Base-by-base conservation (phyloP, 1,139 yeast genomes). In the Nematodospora anomalae region DNA sequence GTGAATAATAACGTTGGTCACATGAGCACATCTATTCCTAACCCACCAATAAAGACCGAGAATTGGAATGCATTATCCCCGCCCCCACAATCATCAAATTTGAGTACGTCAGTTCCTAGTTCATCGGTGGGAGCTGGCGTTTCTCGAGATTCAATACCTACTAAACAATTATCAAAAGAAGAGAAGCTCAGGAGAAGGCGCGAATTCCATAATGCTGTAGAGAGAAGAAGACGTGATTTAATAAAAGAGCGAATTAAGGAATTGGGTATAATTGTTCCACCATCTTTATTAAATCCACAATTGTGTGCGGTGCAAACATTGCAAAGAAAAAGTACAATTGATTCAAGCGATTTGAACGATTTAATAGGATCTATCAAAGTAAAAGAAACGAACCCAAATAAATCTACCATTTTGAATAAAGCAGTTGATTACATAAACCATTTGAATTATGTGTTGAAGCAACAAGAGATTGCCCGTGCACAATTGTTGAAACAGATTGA, bases 121-220 rank as follows among this genome's bases (percentile, higher is more conserved):
- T 28, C 36, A 4, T 30, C 40, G 2, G 30, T 20, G 6, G 30
- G 32, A 26, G 20, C 28, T 10, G 18, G 18, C 3, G 3, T 27
- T n/a, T 27, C 44, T 4, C 32, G 37, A 6, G 44, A 44, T 12
- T 28, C 42, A 43, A 30, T 53, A 38, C 45, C 74, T 33, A 53
- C 64, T 36, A 77, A 69, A 56, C 78, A 64, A 51, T 50, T 83
- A 37, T 69, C 78, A n/a, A 80, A 80, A 51, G 92, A 83, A 43
- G 87, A 80, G 41, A 83, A 81, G 50, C 55, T 82, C 39, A 74
- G 75, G 46, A 71, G 92, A 50, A 71, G 90, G 49, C 66, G 89
- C 45, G 90, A 83, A 52, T 79, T 83, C 49, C 94, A 84, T 53
- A 84, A 84, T 53, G 92, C 89, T 1, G 94, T 84, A 4, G 94